Conservation (phyloP, 768 basidiomycete genomes). For the Kwoniella bestiolae region DNA sequence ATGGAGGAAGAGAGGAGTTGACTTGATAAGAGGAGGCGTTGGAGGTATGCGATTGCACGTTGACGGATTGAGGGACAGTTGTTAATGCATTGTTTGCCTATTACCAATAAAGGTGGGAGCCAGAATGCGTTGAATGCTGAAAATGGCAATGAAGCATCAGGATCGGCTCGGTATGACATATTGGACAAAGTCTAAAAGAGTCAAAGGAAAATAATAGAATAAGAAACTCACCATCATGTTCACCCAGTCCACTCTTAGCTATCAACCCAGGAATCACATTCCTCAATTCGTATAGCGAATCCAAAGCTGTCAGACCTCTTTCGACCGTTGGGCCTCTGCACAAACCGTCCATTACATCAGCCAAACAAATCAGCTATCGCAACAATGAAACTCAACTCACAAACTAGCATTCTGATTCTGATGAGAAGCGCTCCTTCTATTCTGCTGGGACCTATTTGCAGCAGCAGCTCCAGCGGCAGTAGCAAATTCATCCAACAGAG, state of each 20-base stretch:
- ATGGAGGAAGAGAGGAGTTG: conserved; percentile 67
- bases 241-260: conserved; percentile 56
- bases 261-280: conserved; percentile 68
- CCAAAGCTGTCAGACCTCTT: conserved; percentile 80
- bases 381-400: no score
- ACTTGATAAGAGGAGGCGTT: conserved; percentile 80
- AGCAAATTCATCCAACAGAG: conserved; percentile 84
- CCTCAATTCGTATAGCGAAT: conserved; percentile 75
- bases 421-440: conserved; percentile 54
- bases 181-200: no score
- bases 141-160: background rate
- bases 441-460: conserved; percentile 68
- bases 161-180: no score
- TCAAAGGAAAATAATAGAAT: no score
- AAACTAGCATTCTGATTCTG: conserved; percentile 32
- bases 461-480: conserved; percentile 68
- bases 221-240: conserved; percentile 58
- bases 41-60: conserved; percentile 74
- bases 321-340: conserved; percentile 74
- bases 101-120: conserved; percentile 72
- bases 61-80: conserved; percentile 83
- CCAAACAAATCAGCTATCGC: background rate
- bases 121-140: conserved; percentile 77
- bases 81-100: conserved; percentile 81
- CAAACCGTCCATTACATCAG: background rate